Evolutionary conservation across 805 yeast species (phyloP).

Genomic region (Starmera caribaea): DNA sequence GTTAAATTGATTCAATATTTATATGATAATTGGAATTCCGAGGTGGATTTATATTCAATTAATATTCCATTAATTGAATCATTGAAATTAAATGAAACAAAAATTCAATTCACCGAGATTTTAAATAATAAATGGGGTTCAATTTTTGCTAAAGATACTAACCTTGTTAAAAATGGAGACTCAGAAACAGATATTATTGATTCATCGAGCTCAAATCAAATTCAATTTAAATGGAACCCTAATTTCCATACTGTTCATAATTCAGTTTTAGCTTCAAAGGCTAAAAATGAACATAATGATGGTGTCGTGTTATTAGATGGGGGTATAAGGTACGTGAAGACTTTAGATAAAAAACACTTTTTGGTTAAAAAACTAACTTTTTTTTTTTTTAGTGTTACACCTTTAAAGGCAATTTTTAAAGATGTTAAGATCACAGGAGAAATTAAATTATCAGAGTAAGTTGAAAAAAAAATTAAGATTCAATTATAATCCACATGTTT

Average conservation of each 20-base stretch:
- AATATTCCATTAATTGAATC: conserved; percentile 68
- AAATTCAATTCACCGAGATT: conserved; percentile 66
- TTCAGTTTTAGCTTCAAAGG: conserved; percentile 29
- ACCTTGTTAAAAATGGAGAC: conserved; percentile 12
- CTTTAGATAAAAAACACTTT: too few relatives aligned
- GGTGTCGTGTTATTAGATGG: conserved; percentile 22
- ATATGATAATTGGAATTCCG: conserved; percentile 43
- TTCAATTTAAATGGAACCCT: conserved; percentile 75
- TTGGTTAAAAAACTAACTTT: too few relatives aligned
- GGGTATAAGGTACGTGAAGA: conserved; percentile 19
- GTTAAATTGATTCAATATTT: conserved; percentile 55
- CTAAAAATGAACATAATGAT: conserved; percentile 17
- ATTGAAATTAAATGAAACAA: conserved; percentile 46
- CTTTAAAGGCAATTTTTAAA: conserved; percentile 62
- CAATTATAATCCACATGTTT: neutral
- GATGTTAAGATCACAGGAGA: conserved; percentile 51
- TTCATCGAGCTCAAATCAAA: conserved; percentile 30
- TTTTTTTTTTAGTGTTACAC: conserved; percentile 44
- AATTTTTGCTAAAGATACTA: conserved; percentile 29
- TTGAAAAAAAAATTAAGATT: neutral
- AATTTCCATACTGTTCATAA: conserved; percentile 61
- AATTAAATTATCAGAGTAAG: conserved; percentile 30
- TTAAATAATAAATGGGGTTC: conserved; percentile 74
- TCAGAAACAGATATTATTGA: conserved; percentile 36
- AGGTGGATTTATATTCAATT: conserved; percentile 67